Evolutionary conservation across 306 rosid species (phyloP), one percentile per base, ranked within the genome.

Genomic region (Elaeagnus macrophylla): DNA sequence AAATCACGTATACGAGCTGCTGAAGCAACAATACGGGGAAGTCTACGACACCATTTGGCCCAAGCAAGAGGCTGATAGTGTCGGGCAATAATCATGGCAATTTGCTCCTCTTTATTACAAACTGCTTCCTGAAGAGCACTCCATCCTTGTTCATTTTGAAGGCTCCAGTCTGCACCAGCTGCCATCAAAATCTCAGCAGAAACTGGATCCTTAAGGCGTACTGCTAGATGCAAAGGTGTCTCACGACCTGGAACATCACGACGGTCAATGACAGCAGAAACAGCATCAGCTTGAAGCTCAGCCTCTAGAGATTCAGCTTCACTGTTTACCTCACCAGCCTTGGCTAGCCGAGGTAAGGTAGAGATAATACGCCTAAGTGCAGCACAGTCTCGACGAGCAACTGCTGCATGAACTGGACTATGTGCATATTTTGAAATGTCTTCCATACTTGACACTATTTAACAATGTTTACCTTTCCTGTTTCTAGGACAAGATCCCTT

Each of bases 11-110:
- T 93, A 4, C 96, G 96, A 9, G 81, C 35, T 7, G 93, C 86
- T 5, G 99, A 87, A 54, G 96, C 99, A 61, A 87, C 80, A 58
- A 93, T 93, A 6, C 99, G 86, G 17, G 99, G 99, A 63, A 87
- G 94, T 67, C 99, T 87, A 5, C 99, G 93, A 60, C 96, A 80
- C 99, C 99, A 87, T 77, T 93, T 93, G 39, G 99, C 96, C 99
- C 99, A 93, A 61, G 99, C 95, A 46, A 87, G 76, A 46, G 96
- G 96, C 46, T 87, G 96, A 66, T 84, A 87, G 49, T 87, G 88
- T 10, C 96, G 73, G 3, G 96, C 96, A 62, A 93, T 93, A 20
- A 79, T 84, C 95, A 93, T 75, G 18, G 96, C 96, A 65, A 87
- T 87, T 8, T 85, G 74, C 69, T 93, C 99, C 74, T 93, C 95